A percentile compares a stretch with the other conserved stretches of the same genome.
These are phyloP conservation scores for Cladosporium austrohemisphaericum DNA, from an alignment of 2,329 filamentous ascomycete genomes.

Conservation along the genomic window DNA sequence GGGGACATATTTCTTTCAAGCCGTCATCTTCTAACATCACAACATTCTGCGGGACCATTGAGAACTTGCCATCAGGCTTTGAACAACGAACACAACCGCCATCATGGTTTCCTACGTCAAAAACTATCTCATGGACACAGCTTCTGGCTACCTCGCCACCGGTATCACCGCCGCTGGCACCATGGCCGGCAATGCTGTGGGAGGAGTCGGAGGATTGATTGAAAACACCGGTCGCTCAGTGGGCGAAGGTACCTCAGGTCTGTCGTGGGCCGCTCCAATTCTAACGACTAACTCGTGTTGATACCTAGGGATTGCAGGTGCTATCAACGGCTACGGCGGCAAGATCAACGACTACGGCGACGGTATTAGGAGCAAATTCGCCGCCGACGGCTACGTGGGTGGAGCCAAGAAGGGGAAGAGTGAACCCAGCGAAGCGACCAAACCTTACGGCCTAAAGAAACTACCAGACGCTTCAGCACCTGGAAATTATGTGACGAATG, in stretches of 20 bases:
- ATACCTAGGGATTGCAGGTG: slow-evolving; percentile 31
- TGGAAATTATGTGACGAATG: slow-evolving; percentile 14
- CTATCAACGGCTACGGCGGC: slow-evolving; percentile 32
- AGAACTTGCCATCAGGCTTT: neutral
- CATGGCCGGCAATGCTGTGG: slow-evolving; percentile 37
- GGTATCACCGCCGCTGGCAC: slow-evolving; percentile 36
- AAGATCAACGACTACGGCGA: slow-evolving; percentile 36
- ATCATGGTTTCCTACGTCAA: slow-evolving; percentile 19
- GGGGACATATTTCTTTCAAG: no score
- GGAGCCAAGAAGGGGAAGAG: slow-evolving; percentile 11
- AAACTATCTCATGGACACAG: slow-evolving; percentile 31
- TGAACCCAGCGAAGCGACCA: slow-evolving; percentile 15
- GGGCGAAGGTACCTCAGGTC: slow-evolving; percentile 31
- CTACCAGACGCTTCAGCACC: slow-evolving; percentile 14
- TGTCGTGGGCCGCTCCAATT: slow-evolving; percentile 13
- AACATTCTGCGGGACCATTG: neutral
- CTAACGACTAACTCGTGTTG: slow-evolving; percentile 20
- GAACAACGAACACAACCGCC: neutral
- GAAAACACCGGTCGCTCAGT: slow-evolving; percentile 32
- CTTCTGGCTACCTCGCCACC: slow-evolving; percentile 30
- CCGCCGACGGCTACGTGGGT: slow-evolving; percentile 29
- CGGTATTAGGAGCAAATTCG: slow-evolving; percentile 28
- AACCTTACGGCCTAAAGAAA: slow-evolving; percentile 15
- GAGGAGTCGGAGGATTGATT: slow-evolving; percentile 32
- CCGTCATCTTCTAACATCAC: no score